phyloP scores from a whole-genome alignment of 2,329 filamentous ascomycete species.

The Aspergillus sp. region DNA sequence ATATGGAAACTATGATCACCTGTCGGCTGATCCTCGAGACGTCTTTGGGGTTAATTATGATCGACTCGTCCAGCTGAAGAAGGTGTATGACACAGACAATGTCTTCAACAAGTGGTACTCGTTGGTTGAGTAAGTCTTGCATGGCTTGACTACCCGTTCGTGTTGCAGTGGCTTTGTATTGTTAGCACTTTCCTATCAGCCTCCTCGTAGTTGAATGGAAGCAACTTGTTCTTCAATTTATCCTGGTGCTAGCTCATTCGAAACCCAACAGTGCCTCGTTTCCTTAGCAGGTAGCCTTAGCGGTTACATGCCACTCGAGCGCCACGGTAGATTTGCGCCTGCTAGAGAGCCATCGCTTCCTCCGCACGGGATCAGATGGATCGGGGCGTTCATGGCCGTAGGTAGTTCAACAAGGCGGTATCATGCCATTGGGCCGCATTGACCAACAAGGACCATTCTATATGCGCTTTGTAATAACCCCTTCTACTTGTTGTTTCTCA shows the following conservation, averaged over 20 bases:
- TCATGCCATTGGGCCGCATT: neutral
- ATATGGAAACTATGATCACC: neutral
- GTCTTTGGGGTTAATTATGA: constrained; percentile 2
- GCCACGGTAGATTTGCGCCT: neutral
- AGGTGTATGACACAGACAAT: constrained; percentile 17
- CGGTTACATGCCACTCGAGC: neutral
- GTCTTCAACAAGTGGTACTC: constrained; percentile 14
- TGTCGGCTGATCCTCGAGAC: neutral
- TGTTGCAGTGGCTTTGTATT: neutral
- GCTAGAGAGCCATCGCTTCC: too few species aligned
- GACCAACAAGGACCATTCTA: neutral
- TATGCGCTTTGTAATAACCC: neutral
- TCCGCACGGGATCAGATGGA: too few species aligned
- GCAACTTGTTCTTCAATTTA: too few species aligned
- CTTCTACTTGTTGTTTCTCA: neutral
- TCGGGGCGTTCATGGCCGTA: too few species aligned
- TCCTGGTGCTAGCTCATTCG: too few species aligned
- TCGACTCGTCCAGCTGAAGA: constrained; percentile 14
- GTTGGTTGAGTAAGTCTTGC: neutral
- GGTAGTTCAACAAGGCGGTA: too few species aligned
- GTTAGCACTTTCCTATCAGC: neutral
- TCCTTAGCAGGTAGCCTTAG: too few species aligned
- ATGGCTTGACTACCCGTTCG: neutral
- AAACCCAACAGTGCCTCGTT: too few species aligned
- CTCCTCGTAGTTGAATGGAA: too few species aligned